Evolutionary conservation across 164 flowering plant species (phyloP).

Genomic region (Berberis thunbergii): DNA sequence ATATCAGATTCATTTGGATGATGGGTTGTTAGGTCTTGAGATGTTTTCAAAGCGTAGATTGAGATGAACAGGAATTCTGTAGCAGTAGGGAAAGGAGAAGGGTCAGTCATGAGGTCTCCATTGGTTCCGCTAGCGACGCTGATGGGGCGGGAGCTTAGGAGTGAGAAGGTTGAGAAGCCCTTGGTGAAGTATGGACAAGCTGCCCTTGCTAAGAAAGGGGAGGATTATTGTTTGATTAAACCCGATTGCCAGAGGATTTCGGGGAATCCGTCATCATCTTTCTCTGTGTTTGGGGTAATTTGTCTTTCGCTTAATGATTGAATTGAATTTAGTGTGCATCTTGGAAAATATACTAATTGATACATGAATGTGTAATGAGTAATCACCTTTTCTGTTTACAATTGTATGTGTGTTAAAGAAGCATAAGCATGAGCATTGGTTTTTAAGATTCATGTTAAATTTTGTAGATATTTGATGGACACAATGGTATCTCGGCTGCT

Average conservation of each 20-base stretch:
- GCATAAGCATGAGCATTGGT: not conserved
- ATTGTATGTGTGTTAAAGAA: no score
- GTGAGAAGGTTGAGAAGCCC: conserved; percentile 72
- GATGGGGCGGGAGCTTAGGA: conserved; percentile 84
- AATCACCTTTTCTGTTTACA: no score
- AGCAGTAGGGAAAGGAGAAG: conserved; percentile 10
- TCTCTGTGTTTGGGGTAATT: conserved; percentile 85
- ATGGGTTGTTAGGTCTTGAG: conserved; percentile 1
- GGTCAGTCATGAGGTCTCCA: conserved; percentile 37
- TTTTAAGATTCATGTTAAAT: conserved; percentile 6
- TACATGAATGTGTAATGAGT: no score
- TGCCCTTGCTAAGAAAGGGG: conserved; percentile 90
- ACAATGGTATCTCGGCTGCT: conserved; percentile 94
- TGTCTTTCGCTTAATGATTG: conserved; percentile 1
- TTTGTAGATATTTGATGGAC: conserved; percentile 91
- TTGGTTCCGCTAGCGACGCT: conserved; percentile 79
- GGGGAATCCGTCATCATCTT: conserved; percentile 59
- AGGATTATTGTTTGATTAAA: conserved; percentile 78
- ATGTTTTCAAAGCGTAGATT: conserved; percentile 29
- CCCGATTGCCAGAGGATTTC: conserved; percentile 72
- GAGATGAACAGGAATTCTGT: conserved; percentile 35
- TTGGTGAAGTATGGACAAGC: conserved; percentile 75
- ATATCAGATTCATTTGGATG: not conserved
- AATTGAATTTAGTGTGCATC: not conserved
- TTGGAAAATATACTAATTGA: no score